phyloP scores from a whole-genome alignment of 208 protist species.

The Trypanosoma cruzi region DNA sequence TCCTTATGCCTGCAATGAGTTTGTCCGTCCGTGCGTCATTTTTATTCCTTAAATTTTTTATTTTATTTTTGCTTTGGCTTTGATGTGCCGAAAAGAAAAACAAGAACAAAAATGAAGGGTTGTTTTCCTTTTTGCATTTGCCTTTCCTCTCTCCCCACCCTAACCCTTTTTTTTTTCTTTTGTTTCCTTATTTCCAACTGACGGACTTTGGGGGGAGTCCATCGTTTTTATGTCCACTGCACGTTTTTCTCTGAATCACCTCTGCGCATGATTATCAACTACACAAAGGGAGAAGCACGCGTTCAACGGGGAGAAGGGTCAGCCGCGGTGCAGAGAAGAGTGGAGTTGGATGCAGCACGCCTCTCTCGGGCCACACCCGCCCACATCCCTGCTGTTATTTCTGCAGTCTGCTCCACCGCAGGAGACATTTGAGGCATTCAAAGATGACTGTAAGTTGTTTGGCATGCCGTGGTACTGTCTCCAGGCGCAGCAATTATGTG shows the following conservation, averaged over 20 bases:
- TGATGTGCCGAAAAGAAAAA: too few species aligned
- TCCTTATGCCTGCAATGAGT: too few species aligned
- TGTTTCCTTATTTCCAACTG: neutral
- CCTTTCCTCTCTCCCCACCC: neutral
- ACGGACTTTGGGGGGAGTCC: neutral
- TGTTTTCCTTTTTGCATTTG: too few species aligned
- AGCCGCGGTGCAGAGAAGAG: neutral
- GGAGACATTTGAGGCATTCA: constrained; percentile 63
- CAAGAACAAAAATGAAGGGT: too few species aligned
- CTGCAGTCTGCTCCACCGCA: constrained; percentile 66
- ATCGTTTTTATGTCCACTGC: neutral
- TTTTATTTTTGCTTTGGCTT: neutral
- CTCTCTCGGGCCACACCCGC: constrained; percentile 20
- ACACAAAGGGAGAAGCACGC: neutral
- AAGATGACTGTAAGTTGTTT: constrained; percentile 49
- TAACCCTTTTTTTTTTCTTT: neutral
- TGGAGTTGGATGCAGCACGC: neutral
- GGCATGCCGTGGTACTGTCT: constrained; percentile 57
- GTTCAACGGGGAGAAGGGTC: neutral
- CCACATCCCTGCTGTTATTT: constrained; percentile 59
- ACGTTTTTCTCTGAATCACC: neutral
- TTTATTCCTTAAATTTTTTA: neutral
- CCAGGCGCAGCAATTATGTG: constrained; percentile 51
- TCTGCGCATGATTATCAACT: neutral
- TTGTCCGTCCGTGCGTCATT: too few species aligned